Evolutionary conservation across 805 yeast species (phyloP).

Genomic region (Metschnikowia continentalis): DNA sequence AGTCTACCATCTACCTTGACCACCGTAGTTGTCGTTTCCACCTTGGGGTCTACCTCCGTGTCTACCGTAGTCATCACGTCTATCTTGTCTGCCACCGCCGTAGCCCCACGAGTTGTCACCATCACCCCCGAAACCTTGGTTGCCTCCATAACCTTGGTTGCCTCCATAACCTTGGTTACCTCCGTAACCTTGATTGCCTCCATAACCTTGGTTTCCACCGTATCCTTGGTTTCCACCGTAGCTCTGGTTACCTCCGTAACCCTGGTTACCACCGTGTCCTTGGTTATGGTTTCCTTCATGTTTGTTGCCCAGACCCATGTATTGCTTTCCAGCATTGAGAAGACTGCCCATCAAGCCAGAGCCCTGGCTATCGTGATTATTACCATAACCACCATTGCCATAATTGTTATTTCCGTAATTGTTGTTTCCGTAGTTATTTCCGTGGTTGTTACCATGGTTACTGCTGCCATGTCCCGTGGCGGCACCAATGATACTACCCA

Average conservation of each 20-base stretch:
- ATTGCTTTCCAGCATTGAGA: slow-evolving; percentile 2
- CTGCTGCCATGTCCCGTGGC: slow-evolving; percentile 12
- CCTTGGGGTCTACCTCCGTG: slow-evolving; percentile 7
- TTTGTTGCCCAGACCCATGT: not conserved
- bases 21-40: slow-evolving; percentile 7
- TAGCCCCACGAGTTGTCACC: slow-evolving; percentile 1
- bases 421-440: slow-evolving; percentile 1
- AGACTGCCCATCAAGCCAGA: slow-evolving; percentile 1
- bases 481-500: slow-evolving; percentile 14
- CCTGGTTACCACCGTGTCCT: slow-evolving; percentile 7
- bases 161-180: slow-evolving; percentile 1
- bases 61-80: slow-evolving; percentile 1
- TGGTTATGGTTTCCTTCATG: slow-evolving; percentile 1
- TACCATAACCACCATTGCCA: not conserved
- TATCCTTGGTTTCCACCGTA: slow-evolving; percentile 5
- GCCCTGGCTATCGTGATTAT: slow-evolving; percentile 1
- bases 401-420: not conserved
- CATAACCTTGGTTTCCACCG: not conserved
- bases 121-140: slow-evolving; percentile 1
- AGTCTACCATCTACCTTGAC: slow-evolving; percentile 10
- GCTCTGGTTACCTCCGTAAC: not conserved
- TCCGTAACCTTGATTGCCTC: slow-evolving; percentile 2
- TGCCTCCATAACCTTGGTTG: slow-evolving; percentile 4
- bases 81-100: slow-evolving; percentile 7
- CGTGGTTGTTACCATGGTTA: slow-evolving; percentile 6